phyloP scores from a whole-genome alignment of 352 stramenopile genomes.

The Hyaloperonospora brassicae region DNA sequence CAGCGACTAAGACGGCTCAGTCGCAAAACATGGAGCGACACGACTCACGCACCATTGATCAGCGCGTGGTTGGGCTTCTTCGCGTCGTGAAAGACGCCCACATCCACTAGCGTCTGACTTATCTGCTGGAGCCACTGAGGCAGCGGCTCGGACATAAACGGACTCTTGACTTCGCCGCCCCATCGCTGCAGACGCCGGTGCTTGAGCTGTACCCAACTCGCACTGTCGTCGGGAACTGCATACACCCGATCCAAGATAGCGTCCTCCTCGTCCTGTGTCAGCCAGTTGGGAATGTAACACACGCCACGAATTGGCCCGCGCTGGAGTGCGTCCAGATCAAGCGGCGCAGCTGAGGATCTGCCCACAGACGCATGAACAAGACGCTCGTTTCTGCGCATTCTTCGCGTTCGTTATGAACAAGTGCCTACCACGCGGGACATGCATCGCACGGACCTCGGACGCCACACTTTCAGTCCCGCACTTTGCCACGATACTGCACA shows the following conservation, averaged over 20 bases:
- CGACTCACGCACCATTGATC: conserved; percentile 46
- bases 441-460: conserved; percentile 22
- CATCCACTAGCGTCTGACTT: conserved; percentile 37
- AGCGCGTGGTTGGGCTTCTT: conserved; percentile 54
- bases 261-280: conserved; percentile 45
- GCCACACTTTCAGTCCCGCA: conserved; percentile 23
- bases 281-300: conserved; percentile 60
- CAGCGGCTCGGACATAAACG: conserved; percentile 36
- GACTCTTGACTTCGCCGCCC: conserved; percentile 51
- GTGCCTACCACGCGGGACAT: not conserved
- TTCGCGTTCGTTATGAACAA: not conserved
- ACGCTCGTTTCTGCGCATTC: not conserved
- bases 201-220: conserved; percentile 54
- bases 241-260: conserved; percentile 55
- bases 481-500: conserved; percentile 5
- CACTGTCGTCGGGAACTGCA: conserved; percentile 25
- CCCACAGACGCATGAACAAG: not conserved
- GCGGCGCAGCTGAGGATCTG: conserved; percentile 10
- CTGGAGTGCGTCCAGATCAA: conserved; percentile 31
- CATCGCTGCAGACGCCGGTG: conserved; percentile 61
- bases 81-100: conserved; percentile 39
- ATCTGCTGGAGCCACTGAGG: conserved; percentile 53
- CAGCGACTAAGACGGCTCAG: not conserved
- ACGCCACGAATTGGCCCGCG: conserved; percentile 34
- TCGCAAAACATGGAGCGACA: no score